These are phyloP conservation scores for Aegilops bicornis DNA, from an alignment of 176 grass and related monocot genomes.

Conservation along the genomic window DNA sequence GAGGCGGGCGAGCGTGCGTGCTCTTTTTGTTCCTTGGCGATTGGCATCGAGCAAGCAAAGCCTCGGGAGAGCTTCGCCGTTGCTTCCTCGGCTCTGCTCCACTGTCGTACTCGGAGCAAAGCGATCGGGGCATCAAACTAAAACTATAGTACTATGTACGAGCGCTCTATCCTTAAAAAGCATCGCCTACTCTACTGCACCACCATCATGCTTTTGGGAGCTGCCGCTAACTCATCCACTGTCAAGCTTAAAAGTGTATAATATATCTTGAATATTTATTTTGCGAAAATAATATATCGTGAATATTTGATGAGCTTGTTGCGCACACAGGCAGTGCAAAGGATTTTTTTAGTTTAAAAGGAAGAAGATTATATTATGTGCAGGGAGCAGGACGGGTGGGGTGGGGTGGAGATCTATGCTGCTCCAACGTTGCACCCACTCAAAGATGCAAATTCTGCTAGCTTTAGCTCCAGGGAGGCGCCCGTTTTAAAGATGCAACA, in stretches of 20 bases:
- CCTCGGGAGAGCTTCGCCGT: slow-evolving; percentile 4
- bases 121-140: background rate
- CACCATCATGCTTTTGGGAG: background rate
- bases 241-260: background rate
- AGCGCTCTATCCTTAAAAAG: no score
- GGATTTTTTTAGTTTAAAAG: background rate
- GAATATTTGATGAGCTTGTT: no score
- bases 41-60: background rate
- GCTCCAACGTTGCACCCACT: background rate
- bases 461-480: no score
- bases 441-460: background rate
- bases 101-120: background rate
- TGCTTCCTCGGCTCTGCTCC: slow-evolving; percentile 11
- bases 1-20: background rate
- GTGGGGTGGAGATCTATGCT: background rate
- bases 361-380: background rate
- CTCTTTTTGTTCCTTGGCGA: background rate
- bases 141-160: no score
- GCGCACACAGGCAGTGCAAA: background rate
- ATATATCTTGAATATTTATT: background rate
- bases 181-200: no score
- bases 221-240: background rate
- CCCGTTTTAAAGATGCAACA: background rate
- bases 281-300: no score
- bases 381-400: background rate